Evolutionary conservation across 352 stramenopile species (phyloP), one percentile per base, ranked within the genome.

Genomic region (Phytophthora megakarya): DNA sequence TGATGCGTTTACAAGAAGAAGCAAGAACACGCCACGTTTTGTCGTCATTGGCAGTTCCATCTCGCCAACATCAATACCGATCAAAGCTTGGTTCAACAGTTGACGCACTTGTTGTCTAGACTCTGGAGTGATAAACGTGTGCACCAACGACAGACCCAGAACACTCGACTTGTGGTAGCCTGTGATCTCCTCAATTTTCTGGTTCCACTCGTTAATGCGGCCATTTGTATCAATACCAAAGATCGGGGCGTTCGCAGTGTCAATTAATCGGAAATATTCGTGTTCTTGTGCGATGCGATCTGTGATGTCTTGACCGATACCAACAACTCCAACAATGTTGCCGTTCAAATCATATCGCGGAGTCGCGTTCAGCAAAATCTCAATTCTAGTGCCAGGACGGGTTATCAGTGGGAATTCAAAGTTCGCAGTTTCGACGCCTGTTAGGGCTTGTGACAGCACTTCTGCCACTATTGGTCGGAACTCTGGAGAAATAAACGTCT

Each of bases 271-370:
- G 26, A 76, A 88, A 49, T 87, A 93, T 35, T 96, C 92, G 32
- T 96, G 89, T 19, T 97, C 84, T 56, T 97, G 81, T 0, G 89
- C 88, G 19, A 97, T 83, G n/a, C 73, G 73, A 59, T 83, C 75
- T 6, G 80, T 81, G 28, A 88, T 87, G 46, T 67, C 60, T 7
- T 67, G 60, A 13, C 61, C 62, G 10, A 70, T 70, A 16, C 61
- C 77, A 1, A 90, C 83, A 19, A 92, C 73, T 8, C 83, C 81
- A 26, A 89, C 70, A 45, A 89, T 84, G 3, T 79, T 69, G 3
- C 80, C 80, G 5, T 70, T 76, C 18, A 81, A 70, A 37, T 91
- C 78, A 61, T 89, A 65, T 15, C 86, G 47, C 35, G 86, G 84
- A 3, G 76, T 86, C 4, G 76, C 76, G 30, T 85, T 85, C 2